Evolutionary conservation across 305 asterid species (phyloP).

Genomic region (Fraxinus latifolia): DNA sequence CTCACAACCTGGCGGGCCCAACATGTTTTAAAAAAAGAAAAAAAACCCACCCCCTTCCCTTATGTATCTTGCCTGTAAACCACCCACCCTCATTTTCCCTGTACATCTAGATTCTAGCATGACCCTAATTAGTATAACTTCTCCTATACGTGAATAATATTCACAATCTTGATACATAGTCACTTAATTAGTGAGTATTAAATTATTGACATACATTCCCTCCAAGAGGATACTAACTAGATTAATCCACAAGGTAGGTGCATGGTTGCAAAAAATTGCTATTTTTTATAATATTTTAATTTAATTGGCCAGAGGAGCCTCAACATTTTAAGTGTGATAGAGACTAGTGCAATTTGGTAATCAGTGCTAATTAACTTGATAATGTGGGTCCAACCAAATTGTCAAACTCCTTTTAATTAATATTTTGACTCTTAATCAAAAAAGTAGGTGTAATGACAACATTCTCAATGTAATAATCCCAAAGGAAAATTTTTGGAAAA

Average conservation of each 20-base stretch:
- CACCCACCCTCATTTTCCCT: too few species aligned
- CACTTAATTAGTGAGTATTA: background rate
- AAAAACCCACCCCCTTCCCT: too few species aligned
- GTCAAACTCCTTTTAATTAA: background rate
- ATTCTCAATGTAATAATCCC: background rate
- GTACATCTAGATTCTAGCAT: too few species aligned
- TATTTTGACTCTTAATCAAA: background rate
- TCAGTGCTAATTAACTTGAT: background rate
- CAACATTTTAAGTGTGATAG: background rate
- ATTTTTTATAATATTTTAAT: background rate
- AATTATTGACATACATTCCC: background rate
- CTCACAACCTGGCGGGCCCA: too few species aligned
- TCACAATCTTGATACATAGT: background rate
- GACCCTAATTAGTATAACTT: too few species aligned
- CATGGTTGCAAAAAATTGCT: background rate
- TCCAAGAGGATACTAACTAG: background rate
- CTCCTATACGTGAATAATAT: too few species aligned
- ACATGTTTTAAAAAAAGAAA: too few species aligned
- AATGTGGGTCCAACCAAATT: background rate
- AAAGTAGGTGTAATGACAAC: background rate
- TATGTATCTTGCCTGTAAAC: too few species aligned
- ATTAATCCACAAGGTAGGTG: background rate
- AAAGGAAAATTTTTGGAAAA: background rate
- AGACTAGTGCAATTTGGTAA: background rate
- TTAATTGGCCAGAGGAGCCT: background rate